phyloP scores from a whole-genome alignment of 2,329 filamentous ascomycete genomes.

The Neonectria sp. region DNA sequence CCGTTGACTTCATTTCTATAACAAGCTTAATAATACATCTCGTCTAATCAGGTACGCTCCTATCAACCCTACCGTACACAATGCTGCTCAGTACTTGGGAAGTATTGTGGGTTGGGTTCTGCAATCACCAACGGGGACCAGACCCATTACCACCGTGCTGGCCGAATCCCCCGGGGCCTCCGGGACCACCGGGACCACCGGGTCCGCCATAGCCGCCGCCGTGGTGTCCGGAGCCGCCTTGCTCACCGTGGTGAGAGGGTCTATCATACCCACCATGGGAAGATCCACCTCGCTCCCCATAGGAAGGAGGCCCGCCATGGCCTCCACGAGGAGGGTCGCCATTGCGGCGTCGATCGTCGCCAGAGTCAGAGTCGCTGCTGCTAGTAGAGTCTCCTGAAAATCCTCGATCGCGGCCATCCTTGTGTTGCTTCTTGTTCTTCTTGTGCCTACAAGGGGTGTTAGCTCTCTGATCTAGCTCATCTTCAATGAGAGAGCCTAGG shows the following conservation, averaged over 20 bases:
- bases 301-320: not conserved
- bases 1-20: not conserved
- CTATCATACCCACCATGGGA: not conserved
- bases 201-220: not conserved
- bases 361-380: constrained; percentile 45
- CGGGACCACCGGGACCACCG: not conserved
- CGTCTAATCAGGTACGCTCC: not conserved
- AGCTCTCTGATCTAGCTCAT: not conserved
- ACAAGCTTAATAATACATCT: not conserved
- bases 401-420: constrained; percentile 38
- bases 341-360: constrained; percentile 33
- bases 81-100: not conserved
- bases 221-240: constrained; percentile 1
- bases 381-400: constrained; percentile 42
- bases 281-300: not conserved
- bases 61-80: no score
- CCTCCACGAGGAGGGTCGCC: not conserved
- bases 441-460: constrained; percentile 29
- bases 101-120: not conserved
- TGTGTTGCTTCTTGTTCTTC: constrained; percentile 46
- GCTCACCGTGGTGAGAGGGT: constrained; percentile 6
- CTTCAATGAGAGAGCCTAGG: not conserved
- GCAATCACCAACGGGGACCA: not conserved
- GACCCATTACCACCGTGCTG: not conserved
- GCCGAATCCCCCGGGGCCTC: not conserved